Base-by-base conservation (phyloP, 352 stramenopile genomes). In the Globisporangium irregulare region DNA sequence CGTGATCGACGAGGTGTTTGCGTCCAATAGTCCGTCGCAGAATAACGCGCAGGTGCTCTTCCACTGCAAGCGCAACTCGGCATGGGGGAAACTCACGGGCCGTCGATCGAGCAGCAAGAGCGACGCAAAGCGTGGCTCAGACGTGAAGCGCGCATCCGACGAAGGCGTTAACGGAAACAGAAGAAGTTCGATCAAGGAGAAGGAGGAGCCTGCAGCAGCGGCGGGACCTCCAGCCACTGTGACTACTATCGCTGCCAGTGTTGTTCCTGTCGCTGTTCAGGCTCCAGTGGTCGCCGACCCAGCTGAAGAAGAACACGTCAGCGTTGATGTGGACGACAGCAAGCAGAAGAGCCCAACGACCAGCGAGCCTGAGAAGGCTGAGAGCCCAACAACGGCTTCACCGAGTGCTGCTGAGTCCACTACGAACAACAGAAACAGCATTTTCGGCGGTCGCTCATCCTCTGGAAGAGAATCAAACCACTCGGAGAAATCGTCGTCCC, bases 31-130 rank as follows among this genome's bases (percentile, higher is more conserved):
- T 0, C 84, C 80, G 38, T 88, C 82, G 12, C 68, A 87, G 60
- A 92, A 92, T 71, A 94, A 94, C 55, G 71, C 78, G 10, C 78
- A 87, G 46, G 72, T 94, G 38, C 73, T 90, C 50, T 84, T 85
- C 41, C 74, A 91, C 64, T 94, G 86, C 73, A 91, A 91, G 71
- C 75, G 76, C 29, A 89, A 72, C 66, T 68, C 80, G 38, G 69
- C 81, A 27, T 93, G 82, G 82, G 71, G 81, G 15, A 86, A 92
- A 67, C 73, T 91, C 20, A 78, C 74, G n/a, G 78, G 77, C 22
- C 76, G 77, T 10, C 76, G 78, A 58, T 77, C 68, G 12, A 72
- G 76, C 36, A 79, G 73, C 50, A 81, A 73, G 55, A 81, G 71
- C 41, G 61, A 68, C 34, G 80, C 62, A 1, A 73, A 70, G 29